Evolutionary conservation across 768 basidiomycete species (phyloP).

Genomic region (Lactarius vividus): DNA sequence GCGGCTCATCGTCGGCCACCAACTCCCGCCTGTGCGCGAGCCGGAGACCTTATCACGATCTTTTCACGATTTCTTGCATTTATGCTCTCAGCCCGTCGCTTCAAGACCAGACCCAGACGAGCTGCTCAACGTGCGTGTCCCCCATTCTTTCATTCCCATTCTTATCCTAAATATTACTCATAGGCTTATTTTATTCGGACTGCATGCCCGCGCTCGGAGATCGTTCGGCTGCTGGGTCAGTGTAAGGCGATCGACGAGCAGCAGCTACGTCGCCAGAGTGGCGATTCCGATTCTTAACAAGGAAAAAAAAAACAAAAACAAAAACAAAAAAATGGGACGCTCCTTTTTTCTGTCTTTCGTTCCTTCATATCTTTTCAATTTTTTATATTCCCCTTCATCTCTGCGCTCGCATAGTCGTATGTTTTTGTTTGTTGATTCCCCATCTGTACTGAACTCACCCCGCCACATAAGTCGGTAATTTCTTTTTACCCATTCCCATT

Average conservation of each 20-base stretch:
- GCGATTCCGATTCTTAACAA: conserved; percentile 17
- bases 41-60: conserved; percentile 25
- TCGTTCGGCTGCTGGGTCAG: conserved; percentile 27
- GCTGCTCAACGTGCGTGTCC: conserved; percentile 25
- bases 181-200: conserved; percentile 27
- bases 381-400: not conserved
- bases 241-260: conserved; percentile 28
- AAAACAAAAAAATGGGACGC: not conserved
- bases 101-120: conserved; percentile 28
- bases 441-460: not conserved
- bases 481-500: not conserved
- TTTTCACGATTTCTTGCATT: conserved; percentile 29
- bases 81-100: conserved; percentile 26
- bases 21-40: conserved; percentile 25
- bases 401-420: conserved; percentile 6
- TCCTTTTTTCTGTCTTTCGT: not conserved
- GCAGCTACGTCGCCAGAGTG: conserved; percentile 21
- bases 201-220: conserved; percentile 27
- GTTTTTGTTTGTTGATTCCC: not conserved
- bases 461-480: not conserved
- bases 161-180: not conserved
- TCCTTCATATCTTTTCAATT: not conserved
- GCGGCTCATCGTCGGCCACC: conserved; percentile 12
- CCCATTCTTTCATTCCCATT: not conserved
- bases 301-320: no score